phyloP scores from a whole-genome alignment of 2,329 filamentous ascomycete species.

The Simplicillium sp. region DNA sequence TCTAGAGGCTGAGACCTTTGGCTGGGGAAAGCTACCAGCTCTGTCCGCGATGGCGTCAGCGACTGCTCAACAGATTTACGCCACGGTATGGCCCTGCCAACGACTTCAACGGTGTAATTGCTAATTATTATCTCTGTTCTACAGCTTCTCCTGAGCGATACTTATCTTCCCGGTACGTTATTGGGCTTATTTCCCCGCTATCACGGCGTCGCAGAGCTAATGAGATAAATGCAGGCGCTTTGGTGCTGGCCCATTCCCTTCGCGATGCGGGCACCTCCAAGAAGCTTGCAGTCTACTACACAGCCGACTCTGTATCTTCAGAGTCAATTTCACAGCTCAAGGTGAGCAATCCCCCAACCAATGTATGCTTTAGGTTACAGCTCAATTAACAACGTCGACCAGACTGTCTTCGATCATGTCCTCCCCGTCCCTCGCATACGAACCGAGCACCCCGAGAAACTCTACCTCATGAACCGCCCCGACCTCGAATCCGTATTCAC shows the following conservation, averaged over 20 bases:
- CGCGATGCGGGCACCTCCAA: slow-evolving; percentile 81
- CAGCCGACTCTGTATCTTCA: slow-evolving; percentile 65
- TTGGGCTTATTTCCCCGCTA: slow-evolving; percentile 8
- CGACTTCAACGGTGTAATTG: not conserved
- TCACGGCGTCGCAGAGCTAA: slow-evolving; percentile 10
- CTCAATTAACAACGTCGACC: slow-evolving; percentile 4
- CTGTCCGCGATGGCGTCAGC: slow-evolving; percentile 25
- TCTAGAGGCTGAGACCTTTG: too few species aligned
- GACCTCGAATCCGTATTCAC: slow-evolving; percentile 92
- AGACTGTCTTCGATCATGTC: slow-evolving; percentile 81
- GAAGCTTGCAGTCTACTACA: slow-evolving; percentile 78
- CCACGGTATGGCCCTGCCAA: slow-evolving; percentile 33
- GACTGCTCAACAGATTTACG: slow-evolving; percentile 42
- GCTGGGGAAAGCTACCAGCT: not conserved
- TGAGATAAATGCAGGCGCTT: slow-evolving; percentile 56
- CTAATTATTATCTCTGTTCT: slow-evolving; percentile 1
- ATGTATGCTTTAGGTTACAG: not conserved
- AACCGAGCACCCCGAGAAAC: slow-evolving; percentile 69
- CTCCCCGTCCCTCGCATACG: slow-evolving; percentile 74
- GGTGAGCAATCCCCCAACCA: slow-evolving; percentile 32
- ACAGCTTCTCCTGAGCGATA: slow-evolving; percentile 85
- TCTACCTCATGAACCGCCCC: slow-evolving; percentile 82
- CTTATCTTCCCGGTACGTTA: slow-evolving; percentile 75
- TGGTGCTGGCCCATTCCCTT: slow-evolving; percentile 88
- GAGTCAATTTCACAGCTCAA: slow-evolving; percentile 71